A percentile compares a stretch with the other conserved stretches of the same genome.
Conservation (phyloP, 352 stramenopile species). For the Globisporangium canariense region DNA sequence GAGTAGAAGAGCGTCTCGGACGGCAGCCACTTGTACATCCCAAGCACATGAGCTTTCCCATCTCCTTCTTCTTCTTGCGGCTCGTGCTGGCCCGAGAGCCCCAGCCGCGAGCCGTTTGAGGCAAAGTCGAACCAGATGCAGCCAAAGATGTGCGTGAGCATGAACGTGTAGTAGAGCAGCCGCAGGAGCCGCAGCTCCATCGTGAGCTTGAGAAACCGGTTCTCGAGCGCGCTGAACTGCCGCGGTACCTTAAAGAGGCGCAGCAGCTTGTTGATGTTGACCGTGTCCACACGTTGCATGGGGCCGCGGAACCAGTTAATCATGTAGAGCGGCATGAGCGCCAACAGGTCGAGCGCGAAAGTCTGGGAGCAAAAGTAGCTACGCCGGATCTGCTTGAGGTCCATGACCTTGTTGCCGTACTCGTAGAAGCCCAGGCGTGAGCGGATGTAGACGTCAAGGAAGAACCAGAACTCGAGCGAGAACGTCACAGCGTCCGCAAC, state of each 20-base stretch:
- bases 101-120: slow-evolving; percentile 25
- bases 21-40: slow-evolving; percentile 29
- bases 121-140: slow-evolving; percentile 53
- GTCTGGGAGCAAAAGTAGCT: slow-evolving; percentile 29
- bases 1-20: slow-evolving; percentile 22
- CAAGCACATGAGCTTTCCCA: slow-evolving; percentile 16
- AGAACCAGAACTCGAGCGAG: slow-evolving; percentile 35
- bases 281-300: slow-evolving; percentile 22
- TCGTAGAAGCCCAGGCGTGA: slow-evolving; percentile 35
- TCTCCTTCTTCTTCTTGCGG: neutral
- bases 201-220: slow-evolving; percentile 36
- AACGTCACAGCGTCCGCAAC: slow-evolving; percentile 24
- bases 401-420: slow-evolving; percentile 55
- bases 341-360: slow-evolving; percentile 35
- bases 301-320: slow-evolving; percentile 28
- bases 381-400: slow-evolving; percentile 23
- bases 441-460: slow-evolving; percentile 37
- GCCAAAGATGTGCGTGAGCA: slow-evolving; percentile 44
- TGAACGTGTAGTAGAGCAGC: slow-evolving; percentile 44
- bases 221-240: slow-evolving; percentile 32
- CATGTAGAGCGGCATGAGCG: slow-evolving; percentile 31
- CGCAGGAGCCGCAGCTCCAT: slow-evolving; percentile 41
- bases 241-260: slow-evolving; percentile 36
- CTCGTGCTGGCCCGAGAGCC: neutral
- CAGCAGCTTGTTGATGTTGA: slow-evolving; percentile 52